Evolutionary conservation across 2,329 filamentous ascomycete species (phyloP), one percentile per base, ranked within the genome.

Genomic region (Pseudogymnoascus sp.): DNA sequence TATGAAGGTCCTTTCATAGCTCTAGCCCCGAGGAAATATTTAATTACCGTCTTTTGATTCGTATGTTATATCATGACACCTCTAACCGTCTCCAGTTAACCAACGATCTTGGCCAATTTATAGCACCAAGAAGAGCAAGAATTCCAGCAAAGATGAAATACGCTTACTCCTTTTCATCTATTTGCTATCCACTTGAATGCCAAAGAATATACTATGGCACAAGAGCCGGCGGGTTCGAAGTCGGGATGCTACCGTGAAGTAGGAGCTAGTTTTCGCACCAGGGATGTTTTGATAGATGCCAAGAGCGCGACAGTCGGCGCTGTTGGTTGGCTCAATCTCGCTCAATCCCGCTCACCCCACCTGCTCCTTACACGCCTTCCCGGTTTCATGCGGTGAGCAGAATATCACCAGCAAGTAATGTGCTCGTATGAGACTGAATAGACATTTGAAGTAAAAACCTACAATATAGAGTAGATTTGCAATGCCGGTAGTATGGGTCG

Each of bases 261-360:
- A 65, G 61, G 66, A 64, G 25, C 64, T 63, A 36, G 25, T 66
- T 59, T 63, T 63, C 44, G 64, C 50, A 62, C 10, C 61, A 67
- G 62, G 61, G 61, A 62, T 50, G 25, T 44, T 63, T 44, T 16
- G 16, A 40, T 46, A 53, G 37, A 42, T 64, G 63, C 64, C 63
- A 67, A 65, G 60, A 63, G 61, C 46, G 21, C 21, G 28, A 34
- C 10, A 59, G 50, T 25, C 40, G 59, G 61, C 50, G 60, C 62
- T 59, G 61, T 61, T 62, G 36, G 64, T 53, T 65, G 64, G 40
- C 31, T 63, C 25, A 53, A 34, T 34, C 16, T 61, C 64, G 38
- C 46, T 38, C 31, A 34, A 60, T 64, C 60, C 37, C 60, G 46
- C 59, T 11, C 53, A 56, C 25, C 59, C 44, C 46, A 59, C 16